phyloP scores from a whole-genome alignment of 2,329 filamentous ascomycete genomes.

The Penicillium fuscoglaucum region DNA sequence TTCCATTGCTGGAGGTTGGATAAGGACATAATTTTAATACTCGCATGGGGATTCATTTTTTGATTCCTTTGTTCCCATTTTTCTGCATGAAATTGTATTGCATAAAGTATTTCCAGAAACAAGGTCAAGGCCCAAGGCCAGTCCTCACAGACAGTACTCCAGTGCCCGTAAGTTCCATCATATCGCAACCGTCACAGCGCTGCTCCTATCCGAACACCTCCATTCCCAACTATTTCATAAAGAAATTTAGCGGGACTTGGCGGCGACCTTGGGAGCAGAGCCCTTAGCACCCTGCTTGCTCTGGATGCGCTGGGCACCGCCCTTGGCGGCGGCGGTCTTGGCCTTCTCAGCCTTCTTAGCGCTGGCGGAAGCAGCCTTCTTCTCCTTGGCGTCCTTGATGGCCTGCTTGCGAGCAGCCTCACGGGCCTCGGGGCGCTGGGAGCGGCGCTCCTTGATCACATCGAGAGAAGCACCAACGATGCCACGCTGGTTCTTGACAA shows the following conservation, averaged over 20 bases:
- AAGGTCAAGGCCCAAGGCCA: slow-evolving; percentile 25
- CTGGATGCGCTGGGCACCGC: slow-evolving; percentile 74
- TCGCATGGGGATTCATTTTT: slow-evolving; percentile 24
- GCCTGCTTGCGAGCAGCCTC: slow-evolving; percentile 83
- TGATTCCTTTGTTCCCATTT: slow-evolving; percentile 31
- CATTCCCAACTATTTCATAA: slow-evolving; percentile 32
- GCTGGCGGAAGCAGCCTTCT: slow-evolving; percentile 83
- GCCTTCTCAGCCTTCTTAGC: slow-evolving; percentile 99
- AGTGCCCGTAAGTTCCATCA: slow-evolving; percentile 30
- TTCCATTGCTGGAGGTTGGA: slow-evolving; percentile 5
- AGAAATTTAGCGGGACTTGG: slow-evolving; percentile 74
- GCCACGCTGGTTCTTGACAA: slow-evolving; percentile 97
- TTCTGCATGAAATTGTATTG: slow-evolving; percentile 29
- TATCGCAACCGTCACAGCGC: slow-evolving; percentile 30
- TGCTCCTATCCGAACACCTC: slow-evolving; percentile 26
- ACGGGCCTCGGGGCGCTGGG: slow-evolving; percentile 92
- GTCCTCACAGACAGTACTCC: slow-evolving; percentile 31
- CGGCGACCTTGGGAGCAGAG: slow-evolving; percentile 77
- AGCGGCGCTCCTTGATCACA: slow-evolving; percentile 98
- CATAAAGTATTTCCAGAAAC: slow-evolving; percentile 30
- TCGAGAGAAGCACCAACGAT: slow-evolving; percentile 99
- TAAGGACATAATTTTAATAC: slow-evolving; percentile 12
- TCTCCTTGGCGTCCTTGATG: slow-evolving; percentile 98
- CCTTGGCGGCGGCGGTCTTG: slow-evolving; percentile 81
- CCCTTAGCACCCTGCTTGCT: slow-evolving; percentile 99